Conservation (phyloP, 495 filamentous ascomycete species). For the Penicillium salamii region DNA sequence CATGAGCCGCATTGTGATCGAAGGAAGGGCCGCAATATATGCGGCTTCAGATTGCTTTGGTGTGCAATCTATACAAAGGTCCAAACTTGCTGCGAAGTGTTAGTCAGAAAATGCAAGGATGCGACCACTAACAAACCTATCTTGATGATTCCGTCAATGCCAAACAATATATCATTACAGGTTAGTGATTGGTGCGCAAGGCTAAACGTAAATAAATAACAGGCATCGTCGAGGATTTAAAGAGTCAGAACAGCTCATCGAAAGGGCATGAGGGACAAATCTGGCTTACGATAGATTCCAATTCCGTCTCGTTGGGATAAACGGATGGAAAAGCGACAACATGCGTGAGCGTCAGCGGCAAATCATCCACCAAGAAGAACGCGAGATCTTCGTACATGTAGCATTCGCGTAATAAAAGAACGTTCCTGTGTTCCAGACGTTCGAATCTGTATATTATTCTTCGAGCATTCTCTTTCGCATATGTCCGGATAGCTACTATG, state of each 20-base stretch:
- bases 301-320: conserved; percentile 3
- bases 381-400: conserved; percentile 2
- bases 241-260: conserved; percentile 1
- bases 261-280: background rate
- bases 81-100: background rate
- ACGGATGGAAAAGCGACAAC: background rate
- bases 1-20: background rate
- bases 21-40: background rate
- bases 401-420: conserved; percentile 1
- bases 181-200: background rate
- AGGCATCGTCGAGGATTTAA: conserved; percentile 4
- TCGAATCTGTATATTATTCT: conserved; percentile 5
- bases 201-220: conserved; percentile 2
- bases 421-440: conserved; percentile 1
- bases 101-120: background rate
- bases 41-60: background rate
- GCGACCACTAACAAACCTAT: background rate
- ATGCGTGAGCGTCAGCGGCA: conserved; percentile 3
- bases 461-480: conserved; percentile 1
- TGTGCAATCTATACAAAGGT: background rate
- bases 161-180: background rate
- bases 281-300: conserved; percentile 6
- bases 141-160: background rate
- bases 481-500: conserved; percentile 8
- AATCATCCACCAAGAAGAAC: conserved; percentile 6